These are phyloP conservation scores for Rhexocercosporidium sp. DNA, from an alignment of 2,329 filamentous ascomycete species.

Conservation along the genomic window DNA sequence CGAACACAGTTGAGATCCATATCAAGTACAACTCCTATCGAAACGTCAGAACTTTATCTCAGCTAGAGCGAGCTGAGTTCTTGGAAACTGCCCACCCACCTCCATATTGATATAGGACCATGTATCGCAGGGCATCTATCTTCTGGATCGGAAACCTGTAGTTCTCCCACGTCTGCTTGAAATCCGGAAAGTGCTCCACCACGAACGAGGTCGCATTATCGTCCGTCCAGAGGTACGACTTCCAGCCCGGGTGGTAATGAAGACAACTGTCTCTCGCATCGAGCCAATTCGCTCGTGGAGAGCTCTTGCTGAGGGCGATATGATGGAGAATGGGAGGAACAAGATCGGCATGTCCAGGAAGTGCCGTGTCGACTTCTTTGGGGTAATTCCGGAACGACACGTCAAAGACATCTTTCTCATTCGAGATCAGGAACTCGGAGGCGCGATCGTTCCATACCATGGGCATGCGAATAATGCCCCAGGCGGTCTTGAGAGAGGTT, in stretches of 20 bases:
- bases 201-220: slow-evolving; percentile 36
- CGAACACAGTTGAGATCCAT: slow-evolving; percentile 48
- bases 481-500: background rate
- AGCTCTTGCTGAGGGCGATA: slow-evolving; percentile 41
- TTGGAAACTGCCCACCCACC: slow-evolving; percentile 11
- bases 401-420: slow-evolving; percentile 41
- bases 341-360: slow-evolving; percentile 38
- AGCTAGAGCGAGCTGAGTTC: background rate
- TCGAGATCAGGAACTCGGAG: slow-evolving; percentile 40
- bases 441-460: background rate
- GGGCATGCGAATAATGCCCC: background rate
- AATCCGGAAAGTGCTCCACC: slow-evolving; percentile 33
- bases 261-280: slow-evolving; percentile 43
- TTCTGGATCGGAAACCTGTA: slow-evolving; percentile 39
- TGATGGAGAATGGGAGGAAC: slow-evolving; percentile 46
- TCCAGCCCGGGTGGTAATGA: slow-evolving; percentile 44
- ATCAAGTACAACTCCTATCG: slow-evolving; percentile 40
- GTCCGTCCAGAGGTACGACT: slow-evolving; percentile 32
- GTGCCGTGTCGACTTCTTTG: slow-evolving; percentile 37
- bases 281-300: slow-evolving; percentile 37
- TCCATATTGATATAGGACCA: slow-evolving; percentile 34
- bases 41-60: background rate
- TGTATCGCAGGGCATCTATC: slow-evolving; percentile 40
- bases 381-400: slow-evolving; percentile 44
- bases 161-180: slow-evolving; percentile 29